These are phyloP conservation scores for Aquilaria yunnanensis DNA, from an alignment of 345 rosid genomes.

Conservation along the genomic window DNA sequence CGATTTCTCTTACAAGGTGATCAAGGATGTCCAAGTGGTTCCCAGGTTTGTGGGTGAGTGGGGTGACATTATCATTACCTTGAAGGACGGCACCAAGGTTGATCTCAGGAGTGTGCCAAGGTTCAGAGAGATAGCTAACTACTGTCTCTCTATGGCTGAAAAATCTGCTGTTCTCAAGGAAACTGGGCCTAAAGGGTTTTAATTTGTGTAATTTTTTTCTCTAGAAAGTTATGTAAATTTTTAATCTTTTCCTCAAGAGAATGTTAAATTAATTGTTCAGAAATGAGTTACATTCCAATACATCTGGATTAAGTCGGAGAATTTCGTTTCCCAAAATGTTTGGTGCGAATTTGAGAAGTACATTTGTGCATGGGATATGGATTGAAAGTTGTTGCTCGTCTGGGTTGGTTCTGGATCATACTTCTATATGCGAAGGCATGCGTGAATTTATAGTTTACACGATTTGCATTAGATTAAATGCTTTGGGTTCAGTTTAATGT, in stretches of 20 bases:
- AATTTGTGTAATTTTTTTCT: background rate
- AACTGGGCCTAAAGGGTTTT: constrained; percentile 48
- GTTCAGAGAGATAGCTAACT: constrained; percentile 82
- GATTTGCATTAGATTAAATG: no score
- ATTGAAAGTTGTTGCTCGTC: no score
- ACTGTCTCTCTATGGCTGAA: constrained; percentile 72
- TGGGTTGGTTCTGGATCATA: no score
- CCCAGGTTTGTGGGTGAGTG: constrained; percentile 92
- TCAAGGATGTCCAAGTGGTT: constrained; percentile 85
- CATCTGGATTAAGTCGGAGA: no score
- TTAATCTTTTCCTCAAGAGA: constrained; percentile 1
- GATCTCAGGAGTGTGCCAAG: constrained; percentile 85
- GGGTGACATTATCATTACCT: constrained; percentile 81
- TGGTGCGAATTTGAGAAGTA: no score
- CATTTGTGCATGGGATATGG: no score
- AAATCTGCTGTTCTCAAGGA: constrained; percentile 48
- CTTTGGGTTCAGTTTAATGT: no score
- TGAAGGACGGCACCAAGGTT: constrained; percentile 76
- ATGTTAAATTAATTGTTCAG: background rate
- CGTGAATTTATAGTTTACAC: no score
- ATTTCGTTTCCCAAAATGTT: no score
- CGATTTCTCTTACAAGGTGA: constrained; percentile 88
- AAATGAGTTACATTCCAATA: no score
- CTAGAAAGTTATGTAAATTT: constrained; percentile 6
- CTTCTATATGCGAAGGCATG: no score